Percentiles rank a stretch among this genome's conserved stretches.
These are phyloP conservation scores for Fusarium sp. DNA, from an alignment of 2,329 filamentous ascomycete species.

Conservation along the genomic window DNA sequence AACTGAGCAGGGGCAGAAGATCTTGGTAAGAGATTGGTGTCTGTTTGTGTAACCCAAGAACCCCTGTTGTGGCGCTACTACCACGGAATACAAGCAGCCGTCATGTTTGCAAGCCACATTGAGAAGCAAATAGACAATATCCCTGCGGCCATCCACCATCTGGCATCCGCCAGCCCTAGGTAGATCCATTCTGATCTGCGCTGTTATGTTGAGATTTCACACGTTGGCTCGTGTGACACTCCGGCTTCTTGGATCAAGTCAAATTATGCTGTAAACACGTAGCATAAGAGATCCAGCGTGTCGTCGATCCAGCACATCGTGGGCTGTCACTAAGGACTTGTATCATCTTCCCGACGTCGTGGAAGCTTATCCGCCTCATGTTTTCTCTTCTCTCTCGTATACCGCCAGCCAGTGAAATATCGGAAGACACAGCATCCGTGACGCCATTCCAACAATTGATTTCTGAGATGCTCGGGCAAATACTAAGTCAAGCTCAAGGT, in stretches of 20 bases:
- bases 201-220: conserved; percentile 7
- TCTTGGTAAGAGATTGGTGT: conserved; percentile 25
- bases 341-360: conserved; percentile 19
- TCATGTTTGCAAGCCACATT: conserved; percentile 21
- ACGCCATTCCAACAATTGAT: not conserved
- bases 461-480: conserved; percentile 13
- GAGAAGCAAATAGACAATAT: conserved; percentile 8
- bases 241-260: conserved; percentile 10
- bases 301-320: conserved; percentile 44
- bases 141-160: conserved; percentile 13
- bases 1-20: conserved; percentile 26
- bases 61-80: conserved; percentile 27
- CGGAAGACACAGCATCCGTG: conserved; percentile 7
- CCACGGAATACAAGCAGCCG: conserved; percentile 15
- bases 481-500: not conserved
- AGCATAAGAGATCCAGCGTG: conserved; percentile 44
- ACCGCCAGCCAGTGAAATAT: not conserved
- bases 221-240: conserved; percentile 27
- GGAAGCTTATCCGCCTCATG: conserved; percentile 16
- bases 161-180: conserved; percentile 30
- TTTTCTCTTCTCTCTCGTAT: conserved; percentile 7
- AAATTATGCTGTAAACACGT: conserved; percentile 19
- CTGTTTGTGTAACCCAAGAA: conserved; percentile 26
- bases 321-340: conserved; percentile 30
- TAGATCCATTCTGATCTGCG: conserved; percentile 7